Evolutionary conservation across 495 filamentous ascomycete genomes (phyloP).

Genomic region (Glarea lozoyensis): DNA sequence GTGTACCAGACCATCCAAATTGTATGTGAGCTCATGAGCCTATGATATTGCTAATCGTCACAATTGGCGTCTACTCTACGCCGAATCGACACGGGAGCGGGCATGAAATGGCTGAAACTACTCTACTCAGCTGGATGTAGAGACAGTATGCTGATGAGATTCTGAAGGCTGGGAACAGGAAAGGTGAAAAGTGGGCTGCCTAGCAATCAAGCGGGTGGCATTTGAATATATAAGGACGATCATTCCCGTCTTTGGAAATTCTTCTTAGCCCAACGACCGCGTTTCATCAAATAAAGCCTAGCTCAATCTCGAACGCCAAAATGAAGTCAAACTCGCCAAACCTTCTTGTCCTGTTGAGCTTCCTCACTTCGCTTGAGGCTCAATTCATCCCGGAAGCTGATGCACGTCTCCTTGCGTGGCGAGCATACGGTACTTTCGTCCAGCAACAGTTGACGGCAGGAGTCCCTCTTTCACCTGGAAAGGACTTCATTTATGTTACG

Average conservation of each 20-base stretch:
- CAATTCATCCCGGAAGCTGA: conserved; percentile 1
- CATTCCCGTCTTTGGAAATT: not conserved
- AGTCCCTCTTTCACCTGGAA: not conserved
- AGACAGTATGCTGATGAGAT: not conserved
- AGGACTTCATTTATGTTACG: conserved; percentile 1
- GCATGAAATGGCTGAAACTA: no score
- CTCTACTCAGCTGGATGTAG: not conserved
- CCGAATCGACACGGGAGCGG: no score
- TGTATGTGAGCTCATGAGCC: no score
- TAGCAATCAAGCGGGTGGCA: no score
- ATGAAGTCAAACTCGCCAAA: not conserved
- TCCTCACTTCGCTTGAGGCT: not conserved
- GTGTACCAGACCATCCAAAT: no score
- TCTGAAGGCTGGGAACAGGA: not conserved
- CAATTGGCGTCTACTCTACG: no score
- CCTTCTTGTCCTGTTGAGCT: not conserved
- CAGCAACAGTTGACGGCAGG: not conserved
- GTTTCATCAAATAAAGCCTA: not conserved
- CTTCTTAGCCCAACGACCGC: not conserved
- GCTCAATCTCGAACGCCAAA: not conserved
- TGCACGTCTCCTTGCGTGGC: conserved; percentile 1
- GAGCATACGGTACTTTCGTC: conserved; percentile 1
- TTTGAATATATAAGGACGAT: not conserved
- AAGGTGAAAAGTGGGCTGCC: no score
- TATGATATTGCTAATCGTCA: no score